Evolutionary conservation across 768 basidiomycete genomes (phyloP).

Genomic region (Mycena leptocephala): DNA sequence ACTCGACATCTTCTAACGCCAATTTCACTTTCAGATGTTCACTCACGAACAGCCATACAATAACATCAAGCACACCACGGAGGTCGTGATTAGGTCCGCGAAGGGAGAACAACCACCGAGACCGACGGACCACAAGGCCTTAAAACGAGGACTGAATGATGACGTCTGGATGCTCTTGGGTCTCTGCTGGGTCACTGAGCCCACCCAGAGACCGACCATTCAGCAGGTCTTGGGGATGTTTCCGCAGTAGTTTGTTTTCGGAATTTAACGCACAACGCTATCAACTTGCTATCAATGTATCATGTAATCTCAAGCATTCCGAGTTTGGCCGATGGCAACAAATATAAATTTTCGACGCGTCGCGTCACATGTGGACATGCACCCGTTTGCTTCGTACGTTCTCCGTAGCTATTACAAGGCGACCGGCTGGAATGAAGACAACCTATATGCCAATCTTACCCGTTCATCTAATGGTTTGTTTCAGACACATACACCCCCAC

Average conservation of each 20-base stretch:
- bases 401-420: constrained; percentile 90
- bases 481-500: background rate
- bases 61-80: constrained; percentile 66
- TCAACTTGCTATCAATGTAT: too few relatives aligned
- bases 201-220: constrained; percentile 58
- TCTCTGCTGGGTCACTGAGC: constrained; percentile 59
- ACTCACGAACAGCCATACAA: constrained; percentile 70
- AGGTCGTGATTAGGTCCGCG: constrained; percentile 62
- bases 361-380: constrained; percentile 61
- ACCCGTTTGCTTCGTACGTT: constrained; percentile 91
- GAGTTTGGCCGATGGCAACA: too few relatives aligned
- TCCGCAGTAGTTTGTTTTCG: constrained; percentile 5
- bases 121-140: constrained; percentile 52
- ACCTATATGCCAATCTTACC: constrained; percentile 91
- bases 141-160: constrained; percentile 62
- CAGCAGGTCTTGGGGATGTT: constrained; percentile 45
- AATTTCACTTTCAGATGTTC: constrained; percentile 56
- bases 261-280: too few relatives aligned
- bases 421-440: constrained; percentile 99
- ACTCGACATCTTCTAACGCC: background rate
- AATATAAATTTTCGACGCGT: background rate
- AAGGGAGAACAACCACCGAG: constrained; percentile 60
- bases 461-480: constrained; percentile 87
- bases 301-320: too few relatives aligned
- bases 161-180: constrained; percentile 61